Base-by-base conservation (phyloP, 805 yeast species). In the Candida montana region DNA sequence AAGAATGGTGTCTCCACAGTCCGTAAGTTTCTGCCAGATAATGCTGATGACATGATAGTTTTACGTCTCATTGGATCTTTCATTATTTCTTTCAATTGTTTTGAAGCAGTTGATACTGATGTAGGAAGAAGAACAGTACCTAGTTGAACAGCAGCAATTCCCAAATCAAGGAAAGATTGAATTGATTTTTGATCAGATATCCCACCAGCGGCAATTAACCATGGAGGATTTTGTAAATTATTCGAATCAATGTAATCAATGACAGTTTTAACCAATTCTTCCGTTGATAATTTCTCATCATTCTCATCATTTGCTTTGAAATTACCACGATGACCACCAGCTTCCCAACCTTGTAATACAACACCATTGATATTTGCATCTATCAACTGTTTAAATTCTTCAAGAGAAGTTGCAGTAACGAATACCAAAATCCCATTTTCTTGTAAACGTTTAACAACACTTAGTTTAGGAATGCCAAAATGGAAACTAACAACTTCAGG, bases 311-410 rank as follows among this genome's bases (percentile, higher is more conserved):
- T 54, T 5, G 49, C 46, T 8, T 31, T 49, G 39, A 68, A 72
- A 47, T 65, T 70, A 3, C 83, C 83, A 15, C 84, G 59, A 52
- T 79, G 84, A 0, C 84, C 84, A 19, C 84, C 84, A 4, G 84
- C 84, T 49, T 77, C 83, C 54, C 63, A 64, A 0, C 83, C 83
- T 54, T 79, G 85, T 20, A 69, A 63, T 7, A 72, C 61, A 4
- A 78, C 55, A 2, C 74, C 81, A 53, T 76, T 78, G 7, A 69
- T 67, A 0, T 68, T 68, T 0, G 54, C 42, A 0, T 55, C 51
- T 3, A 54, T 24, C 24, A 64, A 55, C 34, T 53, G 28, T 15
- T 48, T 24, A 1, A 73, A 75, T 48, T 78, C 83, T 1, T 53
- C 50, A 0, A 67, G 50, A 16, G 67, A 67, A 0, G 82, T 77